Percentiles rank a stretch among this genome's conserved stretches.
These are phyloP conservation scores for Zymoseptoria brevis DNA, from an alignment of 2,329 filamentous ascomycete genomes.

Conservation along the genomic window DNA sequence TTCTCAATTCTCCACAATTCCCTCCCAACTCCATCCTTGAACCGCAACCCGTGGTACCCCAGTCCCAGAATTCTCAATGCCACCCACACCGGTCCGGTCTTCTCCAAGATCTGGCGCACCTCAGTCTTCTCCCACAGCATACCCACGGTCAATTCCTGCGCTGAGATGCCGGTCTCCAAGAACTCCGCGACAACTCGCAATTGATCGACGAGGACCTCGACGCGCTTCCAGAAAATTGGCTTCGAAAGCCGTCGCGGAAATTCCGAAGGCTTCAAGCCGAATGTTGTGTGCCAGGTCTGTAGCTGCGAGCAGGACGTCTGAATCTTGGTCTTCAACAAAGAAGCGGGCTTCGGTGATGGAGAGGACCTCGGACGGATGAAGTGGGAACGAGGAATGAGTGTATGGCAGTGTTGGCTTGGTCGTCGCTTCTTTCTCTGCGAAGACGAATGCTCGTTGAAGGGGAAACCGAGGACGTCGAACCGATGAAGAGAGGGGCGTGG, in stretches of 20 bases:
- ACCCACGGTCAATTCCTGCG: background rate
- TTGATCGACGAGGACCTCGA: background rate
- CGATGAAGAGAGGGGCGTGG: background rate
- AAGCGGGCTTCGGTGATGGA: background rate
- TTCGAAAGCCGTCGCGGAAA: background rate
- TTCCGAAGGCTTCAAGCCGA: background rate
- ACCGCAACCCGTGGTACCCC: background rate
- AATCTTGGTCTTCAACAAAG: background rate
- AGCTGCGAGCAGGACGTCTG: background rate
- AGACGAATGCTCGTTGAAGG: background rate
- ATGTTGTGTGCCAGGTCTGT: background rate
- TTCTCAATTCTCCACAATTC: too few relatives aligned
- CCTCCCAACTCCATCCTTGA: background rate
- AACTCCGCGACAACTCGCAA: background rate
- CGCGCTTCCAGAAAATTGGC: background rate
- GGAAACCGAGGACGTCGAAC: background rate
- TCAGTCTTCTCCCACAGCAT: background rate
- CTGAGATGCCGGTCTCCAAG: background rate
- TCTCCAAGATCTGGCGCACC: background rate
- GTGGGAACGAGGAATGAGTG: background rate
- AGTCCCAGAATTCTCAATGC: background rate
- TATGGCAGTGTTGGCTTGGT: background rate
- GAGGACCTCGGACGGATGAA: background rate
- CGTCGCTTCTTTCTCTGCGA: background rate
- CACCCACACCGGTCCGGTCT: background rate